Evolutionary conservation across 192 early-diverging fungal genomes (phyloP).

Genomic region (Lobosporangium transversale): DNA sequence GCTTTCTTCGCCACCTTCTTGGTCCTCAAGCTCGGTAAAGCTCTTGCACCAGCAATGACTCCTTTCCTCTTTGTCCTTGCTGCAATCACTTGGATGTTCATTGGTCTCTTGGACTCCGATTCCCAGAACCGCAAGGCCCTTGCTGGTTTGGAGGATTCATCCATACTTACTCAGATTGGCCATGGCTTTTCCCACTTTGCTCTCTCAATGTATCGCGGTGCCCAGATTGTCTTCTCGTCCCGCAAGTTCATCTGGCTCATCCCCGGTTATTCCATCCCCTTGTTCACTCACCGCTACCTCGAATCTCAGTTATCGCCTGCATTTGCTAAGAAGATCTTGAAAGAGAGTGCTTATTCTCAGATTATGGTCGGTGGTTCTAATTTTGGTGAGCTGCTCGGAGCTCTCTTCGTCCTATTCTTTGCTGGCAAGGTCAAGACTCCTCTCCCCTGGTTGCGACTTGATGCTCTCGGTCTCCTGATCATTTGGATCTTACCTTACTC

Average conservation of each 20-base stretch:
- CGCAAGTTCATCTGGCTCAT: constrained; percentile 67
- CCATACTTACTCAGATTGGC: constrained; percentile 35
- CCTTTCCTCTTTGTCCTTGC: constrained; percentile 62
- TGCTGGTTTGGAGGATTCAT: constrained; percentile 1
- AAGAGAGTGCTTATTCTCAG: constrained; percentile 54
- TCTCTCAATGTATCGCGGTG: constrained; percentile 55
- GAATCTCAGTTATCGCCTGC: constrained; percentile 60
- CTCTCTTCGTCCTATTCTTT: constrained; percentile 61
- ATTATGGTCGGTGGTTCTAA: constrained; percentile 68
- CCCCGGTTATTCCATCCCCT: constrained; percentile 64
- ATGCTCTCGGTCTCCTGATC: constrained; percentile 57
- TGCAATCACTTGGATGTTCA: constrained; percentile 56
- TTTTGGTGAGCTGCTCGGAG: constrained; percentile 68
- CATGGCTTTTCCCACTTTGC: constrained; percentile 57
- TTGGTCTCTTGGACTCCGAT: constrained; percentile 36
- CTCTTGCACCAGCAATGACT: constrained; percentile 56
- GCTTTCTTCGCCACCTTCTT: constrained; percentile 61
- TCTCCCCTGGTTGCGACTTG: constrained; percentile 64
- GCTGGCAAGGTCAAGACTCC: constrained; percentile 61
- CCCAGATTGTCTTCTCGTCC: constrained; percentile 58
- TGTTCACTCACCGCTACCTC: constrained; percentile 68
- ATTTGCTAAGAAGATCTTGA: constrained; percentile 58
- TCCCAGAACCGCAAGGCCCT: constrained; percentile 15
- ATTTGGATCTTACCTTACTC: constrained; percentile 48
- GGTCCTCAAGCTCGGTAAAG: constrained; percentile 59